Conservation (phyloP, 202 grass and related monocot species). For the Setaria viridis region DNA sequence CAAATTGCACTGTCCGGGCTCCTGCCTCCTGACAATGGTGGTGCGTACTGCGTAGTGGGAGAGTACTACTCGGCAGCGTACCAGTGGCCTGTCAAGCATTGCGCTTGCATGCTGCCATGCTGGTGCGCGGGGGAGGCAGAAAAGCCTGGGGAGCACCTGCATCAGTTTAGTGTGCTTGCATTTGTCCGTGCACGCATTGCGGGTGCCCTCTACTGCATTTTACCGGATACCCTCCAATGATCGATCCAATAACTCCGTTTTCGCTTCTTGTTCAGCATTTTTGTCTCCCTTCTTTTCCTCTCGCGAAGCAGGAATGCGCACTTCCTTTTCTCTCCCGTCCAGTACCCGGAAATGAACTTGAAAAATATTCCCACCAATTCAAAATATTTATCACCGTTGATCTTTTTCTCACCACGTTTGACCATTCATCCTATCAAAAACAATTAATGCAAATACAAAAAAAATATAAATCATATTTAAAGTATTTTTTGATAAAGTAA, state of each 20-base stretch:
- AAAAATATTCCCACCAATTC: too few relatives aligned
- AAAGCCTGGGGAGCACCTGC: constrained; percentile 38
- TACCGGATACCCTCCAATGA: neutral
- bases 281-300: neutral
- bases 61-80: neutral
- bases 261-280: too few relatives aligned
- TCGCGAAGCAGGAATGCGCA: too few relatives aligned
- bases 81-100: constrained; percentile 33
- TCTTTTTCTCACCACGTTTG: too few relatives aligned
- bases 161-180: constrained; percentile 21
- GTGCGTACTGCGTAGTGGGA: neutral
- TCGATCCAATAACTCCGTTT: neutral
- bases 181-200: constrained; percentile 40
- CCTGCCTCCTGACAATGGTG: neutral
- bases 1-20: constrained; percentile 46
- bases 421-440: too few relatives aligned
- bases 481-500: too few relatives aligned
- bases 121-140: constrained; percentile 30
- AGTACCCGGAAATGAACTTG: too few relatives aligned
- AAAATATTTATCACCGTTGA: too few relatives aligned
- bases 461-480: too few relatives aligned
- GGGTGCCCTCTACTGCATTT: constrained; percentile 2
- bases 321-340: too few relatives aligned
- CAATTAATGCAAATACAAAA: too few relatives aligned
- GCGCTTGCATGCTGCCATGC: constrained; percentile 13